Evolutionary conservation across 2,329 filamentous ascomycete genomes (phyloP).

Genomic region (Penicillium crustosum): DNA sequence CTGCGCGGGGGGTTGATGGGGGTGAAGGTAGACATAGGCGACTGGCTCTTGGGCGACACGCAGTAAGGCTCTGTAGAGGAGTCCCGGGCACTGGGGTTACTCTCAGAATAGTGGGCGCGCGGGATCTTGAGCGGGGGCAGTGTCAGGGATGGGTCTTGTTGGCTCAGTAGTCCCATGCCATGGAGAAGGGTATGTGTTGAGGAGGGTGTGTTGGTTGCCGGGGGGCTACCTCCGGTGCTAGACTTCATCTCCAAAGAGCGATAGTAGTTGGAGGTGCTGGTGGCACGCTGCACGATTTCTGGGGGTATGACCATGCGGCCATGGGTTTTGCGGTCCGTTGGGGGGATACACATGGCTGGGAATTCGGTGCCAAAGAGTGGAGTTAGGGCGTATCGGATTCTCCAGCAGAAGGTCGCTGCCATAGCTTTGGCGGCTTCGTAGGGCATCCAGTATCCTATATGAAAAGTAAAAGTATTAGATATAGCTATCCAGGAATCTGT

Average conservation of each 20-base stretch:
- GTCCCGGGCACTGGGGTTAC: slow-evolving; percentile 42
- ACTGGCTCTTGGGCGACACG: slow-evolving; percentile 43
- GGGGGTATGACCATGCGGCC: slow-evolving; percentile 66
- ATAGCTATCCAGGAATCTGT: background rate
- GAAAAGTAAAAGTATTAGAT: background rate
- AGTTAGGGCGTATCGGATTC: slow-evolving; percentile 80
- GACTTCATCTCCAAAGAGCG: slow-evolving; percentile 31
- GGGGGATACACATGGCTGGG: slow-evolving; percentile 66
- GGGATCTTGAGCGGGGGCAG: slow-evolving; percentile 17
- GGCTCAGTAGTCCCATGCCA: background rate
- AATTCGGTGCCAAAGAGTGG: slow-evolving; percentile 88
- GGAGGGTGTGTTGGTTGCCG: slow-evolving; percentile 4
- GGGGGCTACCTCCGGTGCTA: background rate
- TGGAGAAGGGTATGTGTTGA: slow-evolving; percentile 20
- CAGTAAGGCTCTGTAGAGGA: slow-evolving; percentile 41
- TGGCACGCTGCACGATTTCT: slow-evolving; percentile 55
- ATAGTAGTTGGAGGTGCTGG: slow-evolving; percentile 36
- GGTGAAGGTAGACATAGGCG: slow-evolving; percentile 39
- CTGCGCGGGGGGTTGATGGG: slow-evolving; percentile 45
- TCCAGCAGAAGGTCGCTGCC: slow-evolving; percentile 84
- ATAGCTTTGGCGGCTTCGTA: slow-evolving; percentile 81
- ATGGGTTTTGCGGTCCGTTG: slow-evolving; percentile 60
- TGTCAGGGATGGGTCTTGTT: background rate
- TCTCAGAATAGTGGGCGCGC: slow-evolving; percentile 29
- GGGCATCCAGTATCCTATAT: slow-evolving; percentile 91